Evolutionary conservation across 2,329 filamentous ascomycete genomes (phyloP).

Genomic region (Colletotrichum tropicale): DNA sequence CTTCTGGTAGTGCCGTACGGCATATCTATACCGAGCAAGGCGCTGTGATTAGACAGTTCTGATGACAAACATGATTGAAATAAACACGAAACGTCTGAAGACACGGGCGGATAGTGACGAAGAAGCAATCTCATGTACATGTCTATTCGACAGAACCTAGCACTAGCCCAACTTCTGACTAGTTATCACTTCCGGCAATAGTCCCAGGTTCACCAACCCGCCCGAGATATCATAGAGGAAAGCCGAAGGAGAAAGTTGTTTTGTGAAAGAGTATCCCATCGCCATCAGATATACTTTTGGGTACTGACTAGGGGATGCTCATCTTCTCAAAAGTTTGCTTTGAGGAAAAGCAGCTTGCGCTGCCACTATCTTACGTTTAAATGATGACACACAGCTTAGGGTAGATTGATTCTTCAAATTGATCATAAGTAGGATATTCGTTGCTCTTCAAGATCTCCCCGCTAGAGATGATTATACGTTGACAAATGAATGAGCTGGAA

Average conservation of each 20-base stretch:
- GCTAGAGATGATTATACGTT: accelerated
- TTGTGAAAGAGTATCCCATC: neutral
- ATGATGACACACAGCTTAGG: too few species aligned
- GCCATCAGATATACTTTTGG: accelerated
- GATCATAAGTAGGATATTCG: neutral
- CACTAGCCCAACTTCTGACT: accelerated
- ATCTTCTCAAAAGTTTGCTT: neutral
- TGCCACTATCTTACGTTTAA: accelerated
- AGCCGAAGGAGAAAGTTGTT: too few species aligned
- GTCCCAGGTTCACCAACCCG: neutral
- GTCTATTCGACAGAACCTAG: neutral
- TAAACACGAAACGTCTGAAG: neutral
- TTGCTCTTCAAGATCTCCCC: accelerated
- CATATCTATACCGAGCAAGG: neutral
- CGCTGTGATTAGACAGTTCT: too few species aligned
- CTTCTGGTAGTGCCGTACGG: accelerated
- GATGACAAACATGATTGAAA: neutral
- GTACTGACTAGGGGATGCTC: accelerated
- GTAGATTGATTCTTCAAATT: neutral
- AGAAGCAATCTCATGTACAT: accelerated
- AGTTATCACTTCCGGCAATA: neutral
- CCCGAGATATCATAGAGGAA: too few species aligned
- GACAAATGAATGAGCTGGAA: accelerated
- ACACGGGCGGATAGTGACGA: accelerated
- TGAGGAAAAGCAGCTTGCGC: neutral